phyloP scores from a whole-genome alignment of 805 yeast species.

The Brettanomyces naardenensis region DNA sequence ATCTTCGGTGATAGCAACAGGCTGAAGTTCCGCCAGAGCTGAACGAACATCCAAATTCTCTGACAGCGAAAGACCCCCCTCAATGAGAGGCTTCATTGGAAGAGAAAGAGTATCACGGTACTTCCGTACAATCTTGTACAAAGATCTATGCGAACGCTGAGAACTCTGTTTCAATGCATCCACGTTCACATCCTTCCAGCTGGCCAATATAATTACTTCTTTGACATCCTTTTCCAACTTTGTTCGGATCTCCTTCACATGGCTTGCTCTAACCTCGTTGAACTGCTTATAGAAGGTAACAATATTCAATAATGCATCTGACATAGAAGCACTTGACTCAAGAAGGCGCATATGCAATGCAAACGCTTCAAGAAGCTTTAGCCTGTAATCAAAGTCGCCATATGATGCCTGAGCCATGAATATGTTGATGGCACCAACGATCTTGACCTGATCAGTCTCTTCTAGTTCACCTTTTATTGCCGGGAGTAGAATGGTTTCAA shows the following conservation, averaged over 20 bases:
- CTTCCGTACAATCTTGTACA: conserved; percentile 78
- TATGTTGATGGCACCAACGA: conserved; percentile 56
- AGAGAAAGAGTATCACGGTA: conserved; percentile 57
- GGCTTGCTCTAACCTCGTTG: conserved; percentile 35
- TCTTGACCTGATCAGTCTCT: conserved; percentile 26
- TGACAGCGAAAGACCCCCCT: conserved; percentile 39
- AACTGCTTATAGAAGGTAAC: conserved; percentile 65
- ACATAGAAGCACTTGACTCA: conserved; percentile 17
- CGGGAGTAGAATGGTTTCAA: conserved; percentile 66
- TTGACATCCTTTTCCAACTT: conserved; percentile 67
- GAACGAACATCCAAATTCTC: background rate
- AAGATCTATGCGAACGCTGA: conserved; percentile 72
- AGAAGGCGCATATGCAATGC: conserved; percentile 38
- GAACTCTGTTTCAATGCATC: conserved; percentile 94
- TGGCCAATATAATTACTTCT: conserved; percentile 82
- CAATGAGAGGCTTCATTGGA: conserved; percentile 48
- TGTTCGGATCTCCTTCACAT: conserved; percentile 38
- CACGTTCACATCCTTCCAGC: conserved; percentile 95
- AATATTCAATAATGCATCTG: conserved; percentile 47
- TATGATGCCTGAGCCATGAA: conserved; percentile 68
- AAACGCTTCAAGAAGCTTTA: conserved; percentile 60
- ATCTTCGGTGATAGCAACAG: background rate
- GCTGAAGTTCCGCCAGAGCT: background rate
- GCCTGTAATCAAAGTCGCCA: conserved; percentile 64
- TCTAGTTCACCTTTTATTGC: conserved; percentile 32